phyloP scores from a whole-genome alignment of 225 moss, liverwort and hornwort genomes.

The Sphagnum tenellum region DNA sequence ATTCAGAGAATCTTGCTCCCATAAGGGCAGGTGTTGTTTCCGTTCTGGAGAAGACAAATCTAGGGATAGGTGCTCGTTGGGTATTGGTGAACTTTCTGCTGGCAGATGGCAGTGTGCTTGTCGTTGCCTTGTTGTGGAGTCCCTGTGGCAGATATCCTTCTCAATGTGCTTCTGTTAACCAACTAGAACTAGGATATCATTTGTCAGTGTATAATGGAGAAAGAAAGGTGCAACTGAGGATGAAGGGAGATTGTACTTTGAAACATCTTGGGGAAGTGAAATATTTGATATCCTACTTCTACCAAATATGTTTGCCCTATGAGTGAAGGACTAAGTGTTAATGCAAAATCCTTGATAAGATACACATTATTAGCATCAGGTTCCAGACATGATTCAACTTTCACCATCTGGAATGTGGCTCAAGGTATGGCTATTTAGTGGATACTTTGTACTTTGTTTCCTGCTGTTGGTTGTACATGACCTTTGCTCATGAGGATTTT shows the following conservation, averaged over 20 bases:
- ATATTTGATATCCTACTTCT: too few species aligned
- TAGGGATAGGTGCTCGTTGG: constrained; percentile 87
- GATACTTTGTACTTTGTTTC: neutral
- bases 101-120: constrained; percentile 47
- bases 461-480: too few species aligned
- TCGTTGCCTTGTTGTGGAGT: constrained; percentile 86
- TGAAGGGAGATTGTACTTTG: too few species aligned
- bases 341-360: constrained; percentile 43
- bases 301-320: too few species aligned
- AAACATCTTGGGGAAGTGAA: too few species aligned
- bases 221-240: neutral
- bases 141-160: constrained; percentile 95
- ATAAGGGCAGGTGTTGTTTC: constrained; percentile 85
- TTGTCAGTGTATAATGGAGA: too few species aligned
- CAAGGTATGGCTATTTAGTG: constrained; percentile 34
- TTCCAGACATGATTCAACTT: constrained; percentile 65
- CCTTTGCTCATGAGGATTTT: too few species aligned
- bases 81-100: constrained; percentile 80
- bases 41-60: constrained; percentile 63
- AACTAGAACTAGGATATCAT: too few species aligned
- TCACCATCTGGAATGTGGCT: constrained; percentile 91
- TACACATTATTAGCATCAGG: constrained; percentile 72
- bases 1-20: constrained; percentile 89
- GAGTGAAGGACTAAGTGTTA: too few species aligned
- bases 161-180: too few species aligned